Conservation (phyloP, 306 rosid genomes). For the Hippophae gyantsensis region DNA sequence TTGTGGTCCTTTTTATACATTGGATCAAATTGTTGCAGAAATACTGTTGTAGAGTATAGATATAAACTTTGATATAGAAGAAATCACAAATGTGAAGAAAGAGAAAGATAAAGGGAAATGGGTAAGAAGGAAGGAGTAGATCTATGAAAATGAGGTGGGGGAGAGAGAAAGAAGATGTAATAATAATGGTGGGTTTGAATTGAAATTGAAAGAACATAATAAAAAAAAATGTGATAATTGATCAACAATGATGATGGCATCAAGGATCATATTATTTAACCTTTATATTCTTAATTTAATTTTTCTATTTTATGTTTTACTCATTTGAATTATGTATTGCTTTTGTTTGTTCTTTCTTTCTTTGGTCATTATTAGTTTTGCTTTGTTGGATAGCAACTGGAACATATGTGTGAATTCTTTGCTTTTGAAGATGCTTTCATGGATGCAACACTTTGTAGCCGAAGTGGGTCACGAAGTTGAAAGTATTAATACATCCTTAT, state of each 20-base stretch:
- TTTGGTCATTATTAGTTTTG: not conserved
- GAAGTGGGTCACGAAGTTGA: too few relatives aligned
- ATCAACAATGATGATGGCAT: slow-evolving; percentile 17
- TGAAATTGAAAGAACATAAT: slow-evolving; percentile 14
- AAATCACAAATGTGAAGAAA: not conserved
- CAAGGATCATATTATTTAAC: slow-evolving; percentile 15
- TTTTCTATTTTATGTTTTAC: not conserved
- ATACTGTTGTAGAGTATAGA: slow-evolving; percentile 41
- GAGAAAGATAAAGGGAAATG: slow-evolving; percentile 6
- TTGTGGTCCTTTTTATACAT: too few relatives aligned
- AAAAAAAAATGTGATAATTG: slow-evolving; percentile 13
- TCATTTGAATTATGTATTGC: too few relatives aligned
- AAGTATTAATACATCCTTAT: too few relatives aligned
- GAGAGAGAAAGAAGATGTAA: slow-evolving; percentile 27
- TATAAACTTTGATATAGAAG: slow-evolving; percentile 27
- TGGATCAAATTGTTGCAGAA: not conserved
- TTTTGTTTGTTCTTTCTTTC: too few relatives aligned
- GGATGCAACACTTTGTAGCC: too few relatives aligned
- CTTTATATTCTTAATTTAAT: not conserved
- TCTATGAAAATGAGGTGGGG: slow-evolving; percentile 4
- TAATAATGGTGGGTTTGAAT: slow-evolving; percentile 53
- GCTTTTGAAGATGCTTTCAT: not conserved
- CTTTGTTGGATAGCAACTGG: not conserved
- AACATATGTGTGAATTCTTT: not conserved
- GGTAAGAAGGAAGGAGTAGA: slow-evolving; percentile 23